Conservation (phyloP, 2,329 filamentous ascomycete genomes). For the Nigrograna mackinnonii region DNA sequence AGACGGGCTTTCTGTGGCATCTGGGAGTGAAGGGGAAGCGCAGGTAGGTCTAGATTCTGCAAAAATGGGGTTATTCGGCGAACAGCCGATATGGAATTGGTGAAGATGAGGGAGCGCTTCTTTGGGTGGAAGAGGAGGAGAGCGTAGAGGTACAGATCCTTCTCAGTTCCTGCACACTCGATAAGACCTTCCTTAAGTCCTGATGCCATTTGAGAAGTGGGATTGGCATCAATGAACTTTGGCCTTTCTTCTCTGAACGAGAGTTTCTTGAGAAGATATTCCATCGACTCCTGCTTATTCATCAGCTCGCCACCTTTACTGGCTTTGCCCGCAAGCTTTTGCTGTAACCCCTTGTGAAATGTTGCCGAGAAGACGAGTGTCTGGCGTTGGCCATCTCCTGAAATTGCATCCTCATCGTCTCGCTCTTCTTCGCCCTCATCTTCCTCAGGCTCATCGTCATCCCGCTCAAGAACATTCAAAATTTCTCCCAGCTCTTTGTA, state of each 20-base stretch:
- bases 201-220: slow-evolving; percentile 83
- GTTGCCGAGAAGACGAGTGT: slow-evolving; percentile 97
- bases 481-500: slow-evolving; percentile 96
- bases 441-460: slow-evolving; percentile 54
- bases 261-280: slow-evolving; percentile 87
- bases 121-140: slow-evolving; percentile 81
- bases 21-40: slow-evolving; percentile 81
- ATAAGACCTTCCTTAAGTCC: slow-evolving; percentile 86
- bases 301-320: slow-evolving; percentile 70
- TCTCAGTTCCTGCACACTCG: slow-evolving; percentile 91
- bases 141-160: slow-evolving; percentile 94
- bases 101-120: slow-evolving; percentile 84
- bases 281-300: slow-evolving; percentile 80
- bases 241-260: slow-evolving; percentile 84
- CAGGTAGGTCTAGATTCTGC: slow-evolving; percentile 77
- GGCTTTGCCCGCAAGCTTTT: slow-evolving; percentile 73
- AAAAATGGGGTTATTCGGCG: slow-evolving; percentile 84
- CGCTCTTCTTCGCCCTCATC: slow-evolving; percentile 12
- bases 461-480: slow-evolving; percentile 74
- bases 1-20: slow-evolving; percentile 96
- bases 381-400: slow-evolving; percentile 61
- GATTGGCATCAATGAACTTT: slow-evolving; percentile 91
- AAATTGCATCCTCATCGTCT: slow-evolving; percentile 8
- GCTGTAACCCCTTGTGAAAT: slow-evolving; percentile 87
- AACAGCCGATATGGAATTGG: slow-evolving; percentile 93